Evolutionary conservation across 2,329 filamentous ascomycete species (phyloP).

Genomic region (Furcasterigmium furcatum): DNA sequence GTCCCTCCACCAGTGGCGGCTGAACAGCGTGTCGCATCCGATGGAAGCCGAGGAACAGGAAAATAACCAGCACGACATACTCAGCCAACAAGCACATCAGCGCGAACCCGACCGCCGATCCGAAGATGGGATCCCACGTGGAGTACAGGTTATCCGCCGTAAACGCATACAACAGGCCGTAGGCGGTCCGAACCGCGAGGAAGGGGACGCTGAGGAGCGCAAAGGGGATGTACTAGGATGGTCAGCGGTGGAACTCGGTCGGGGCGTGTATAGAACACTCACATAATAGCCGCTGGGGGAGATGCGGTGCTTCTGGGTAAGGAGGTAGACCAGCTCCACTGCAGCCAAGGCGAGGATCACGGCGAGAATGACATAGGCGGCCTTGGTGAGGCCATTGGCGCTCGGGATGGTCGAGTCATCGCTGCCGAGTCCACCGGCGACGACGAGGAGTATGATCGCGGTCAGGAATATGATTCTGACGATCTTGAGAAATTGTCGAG

Average conservation of each 20-base stretch:
- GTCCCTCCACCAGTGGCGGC: background rate
- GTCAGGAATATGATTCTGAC: constrained; percentile 12
- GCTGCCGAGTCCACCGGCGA: constrained; percentile 15
- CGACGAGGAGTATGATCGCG: constrained; percentile 14
- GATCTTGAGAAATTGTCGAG: constrained; percentile 10
- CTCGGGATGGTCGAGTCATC: constrained; percentile 1
- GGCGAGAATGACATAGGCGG: constrained; percentile 17
- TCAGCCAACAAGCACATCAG: constrained; percentile 14
- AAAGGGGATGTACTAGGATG: constrained; percentile 6
- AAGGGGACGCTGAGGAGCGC: constrained; percentile 15
- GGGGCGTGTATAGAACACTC: background rate
- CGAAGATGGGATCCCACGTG: constrained; percentile 9
- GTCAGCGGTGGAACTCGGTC: background rate
- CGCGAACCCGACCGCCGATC: constrained; percentile 11
- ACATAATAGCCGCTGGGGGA: constrained; percentile 13
- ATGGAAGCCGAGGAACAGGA: constrained; percentile 7
- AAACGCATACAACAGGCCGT: constrained; percentile 15
- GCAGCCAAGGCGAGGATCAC: constrained; percentile 12
- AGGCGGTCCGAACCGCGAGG: constrained; percentile 15
- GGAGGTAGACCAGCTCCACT: constrained; percentile 13
- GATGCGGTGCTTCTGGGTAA: constrained; percentile 7
- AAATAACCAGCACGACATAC: constrained; percentile 10
- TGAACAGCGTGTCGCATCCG: background rate
- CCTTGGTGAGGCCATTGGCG: constrained; percentile 13
- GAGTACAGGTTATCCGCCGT: background rate